These are phyloP conservation scores for Mucor sp. DNA, from an alignment of 371 early-diverging fungal genomes.

Conservation along the genomic window DNA sequence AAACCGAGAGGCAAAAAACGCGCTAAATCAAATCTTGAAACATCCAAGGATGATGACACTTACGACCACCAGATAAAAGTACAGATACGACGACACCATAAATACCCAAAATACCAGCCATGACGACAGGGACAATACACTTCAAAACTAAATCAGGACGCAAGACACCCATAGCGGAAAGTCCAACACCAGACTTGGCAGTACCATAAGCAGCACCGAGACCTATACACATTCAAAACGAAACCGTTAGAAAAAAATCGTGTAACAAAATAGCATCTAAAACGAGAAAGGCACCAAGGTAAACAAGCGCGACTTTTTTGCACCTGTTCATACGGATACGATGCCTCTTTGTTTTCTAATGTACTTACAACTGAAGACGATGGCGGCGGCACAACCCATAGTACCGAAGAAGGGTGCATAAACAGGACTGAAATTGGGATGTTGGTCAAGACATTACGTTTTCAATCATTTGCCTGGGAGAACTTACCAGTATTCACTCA, in stretches of 20 bases:
- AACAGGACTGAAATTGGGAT: slow-evolving; percentile 70
- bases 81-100: slow-evolving; percentile 96
- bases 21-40: slow-evolving; percentile 1
- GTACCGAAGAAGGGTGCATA: slow-evolving; percentile 97
- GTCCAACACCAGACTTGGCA: slow-evolving; percentile 96
- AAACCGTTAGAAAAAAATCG: background rate
- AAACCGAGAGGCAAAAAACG: background rate
- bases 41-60: slow-evolving; percentile 32
- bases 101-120: slow-evolving; percentile 98
- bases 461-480: background rate
- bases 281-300: background rate
- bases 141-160: slow-evolving; percentile 95
- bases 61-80: slow-evolving; percentile 84
- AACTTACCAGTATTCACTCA: background rate
- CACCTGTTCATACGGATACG: background rate
- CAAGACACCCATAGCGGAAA: slow-evolving; percentile 94
- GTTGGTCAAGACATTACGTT: background rate
- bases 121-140: slow-evolving; percentile 92
- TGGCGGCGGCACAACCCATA: slow-evolving; percentile 95
- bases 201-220: slow-evolving; percentile 98
- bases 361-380: slow-evolving; percentile 93
- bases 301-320: background rate
- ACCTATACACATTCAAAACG: slow-evolving; percentile 43
- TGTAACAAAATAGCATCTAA: background rate
- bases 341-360: background rate